phyloP scores from a whole-genome alignment of 2,329 filamentous ascomycete species.

The Epichloe festucae region DNA sequence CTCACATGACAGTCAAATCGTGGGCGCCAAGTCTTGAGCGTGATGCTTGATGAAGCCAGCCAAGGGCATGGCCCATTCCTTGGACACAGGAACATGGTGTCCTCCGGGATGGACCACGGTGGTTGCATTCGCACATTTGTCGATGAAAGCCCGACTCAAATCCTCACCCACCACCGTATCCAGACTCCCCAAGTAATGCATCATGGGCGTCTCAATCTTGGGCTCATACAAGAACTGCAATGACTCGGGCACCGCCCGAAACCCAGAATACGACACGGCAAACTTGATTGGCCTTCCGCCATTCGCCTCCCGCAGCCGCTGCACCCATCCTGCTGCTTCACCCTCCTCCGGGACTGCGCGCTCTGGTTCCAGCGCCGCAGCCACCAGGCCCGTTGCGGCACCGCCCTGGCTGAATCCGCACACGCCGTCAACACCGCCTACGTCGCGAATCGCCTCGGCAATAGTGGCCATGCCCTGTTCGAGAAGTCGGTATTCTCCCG shows the following conservation, averaged over 20 bases:
- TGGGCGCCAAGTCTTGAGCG: conserved; percentile 15
- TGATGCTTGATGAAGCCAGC: conserved; percentile 52
- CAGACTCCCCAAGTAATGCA: conserved; percentile 73
- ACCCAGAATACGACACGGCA: conserved; percentile 65
- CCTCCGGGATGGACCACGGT: conserved; percentile 69
- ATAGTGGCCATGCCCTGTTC: conserved; percentile 54
- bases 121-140: conserved; percentile 43
- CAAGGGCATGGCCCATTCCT: conserved; percentile 66
- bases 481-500: conserved; percentile 51
- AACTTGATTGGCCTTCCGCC: conserved; percentile 45
- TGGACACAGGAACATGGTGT: conserved; percentile 76
- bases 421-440: conserved; percentile 63
- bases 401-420: conserved; percentile 77
- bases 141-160: conserved; percentile 53
- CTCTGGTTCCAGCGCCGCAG: conserved; percentile 51
- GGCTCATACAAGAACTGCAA: conserved; percentile 59
- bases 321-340: conserved; percentile 27
- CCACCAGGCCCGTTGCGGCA: conserved; percentile 57
- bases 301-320: conserved; percentile 36
- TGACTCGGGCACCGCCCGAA: conserved; percentile 47
- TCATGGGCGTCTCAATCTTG: conserved; percentile 58
- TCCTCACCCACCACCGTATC: conserved; percentile 81
- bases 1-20: conserved; percentile 12
- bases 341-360: conserved; percentile 17
- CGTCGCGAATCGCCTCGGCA: conserved; percentile 45